Conservation (phyloP, 2,329 filamentous ascomycete species). For the Elsinoe fawcettii region DNA sequence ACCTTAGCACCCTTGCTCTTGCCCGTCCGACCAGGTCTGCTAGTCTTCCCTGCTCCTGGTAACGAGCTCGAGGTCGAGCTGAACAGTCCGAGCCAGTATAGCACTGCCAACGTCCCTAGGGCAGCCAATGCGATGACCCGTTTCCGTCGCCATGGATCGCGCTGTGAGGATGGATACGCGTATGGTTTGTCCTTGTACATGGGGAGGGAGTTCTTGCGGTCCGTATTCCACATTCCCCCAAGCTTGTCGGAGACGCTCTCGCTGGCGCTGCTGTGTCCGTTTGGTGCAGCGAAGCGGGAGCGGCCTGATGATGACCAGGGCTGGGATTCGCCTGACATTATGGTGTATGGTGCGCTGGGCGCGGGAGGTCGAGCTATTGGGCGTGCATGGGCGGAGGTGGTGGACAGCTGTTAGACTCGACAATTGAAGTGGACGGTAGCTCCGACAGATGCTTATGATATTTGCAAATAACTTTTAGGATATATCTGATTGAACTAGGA, state of each 20-base stretch:
- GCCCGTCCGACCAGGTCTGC: slow-evolving; percentile 39
- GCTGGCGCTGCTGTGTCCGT: slow-evolving; percentile 15
- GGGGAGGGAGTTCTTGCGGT: slow-evolving; percentile 56
- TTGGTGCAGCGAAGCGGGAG: slow-evolving; percentile 8
- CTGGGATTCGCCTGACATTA: slow-evolving; percentile 9
- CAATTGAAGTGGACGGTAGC: neutral
- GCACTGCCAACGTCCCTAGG: slow-evolving; percentile 47
- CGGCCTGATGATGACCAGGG: slow-evolving; percentile 10
- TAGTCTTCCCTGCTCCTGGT: slow-evolving; percentile 42
- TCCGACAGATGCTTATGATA: no score
- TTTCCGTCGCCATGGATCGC: slow-evolving; percentile 55
- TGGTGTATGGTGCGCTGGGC: neutral
- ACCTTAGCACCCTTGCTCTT: slow-evolving; percentile 33
- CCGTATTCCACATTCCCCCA: slow-evolving; percentile 55
- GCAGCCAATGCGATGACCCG: slow-evolving; percentile 47
- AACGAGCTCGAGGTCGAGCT: slow-evolving; percentile 21
- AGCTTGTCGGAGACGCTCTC: slow-evolving; percentile 38
- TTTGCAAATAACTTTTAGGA: neutral
- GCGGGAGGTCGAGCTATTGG: neutral
- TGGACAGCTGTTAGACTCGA: neutral
- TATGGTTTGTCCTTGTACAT: slow-evolving; percentile 99
- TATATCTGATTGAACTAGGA: neutral
- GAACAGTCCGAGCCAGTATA: slow-evolving; percentile 66
- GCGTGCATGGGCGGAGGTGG: neutral
- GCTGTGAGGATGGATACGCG: slow-evolving; percentile 54